Evolutionary conservation across 2,329 filamentous ascomycete species (phyloP).

Genomic region (Paradendryphiella salina): DNA sequence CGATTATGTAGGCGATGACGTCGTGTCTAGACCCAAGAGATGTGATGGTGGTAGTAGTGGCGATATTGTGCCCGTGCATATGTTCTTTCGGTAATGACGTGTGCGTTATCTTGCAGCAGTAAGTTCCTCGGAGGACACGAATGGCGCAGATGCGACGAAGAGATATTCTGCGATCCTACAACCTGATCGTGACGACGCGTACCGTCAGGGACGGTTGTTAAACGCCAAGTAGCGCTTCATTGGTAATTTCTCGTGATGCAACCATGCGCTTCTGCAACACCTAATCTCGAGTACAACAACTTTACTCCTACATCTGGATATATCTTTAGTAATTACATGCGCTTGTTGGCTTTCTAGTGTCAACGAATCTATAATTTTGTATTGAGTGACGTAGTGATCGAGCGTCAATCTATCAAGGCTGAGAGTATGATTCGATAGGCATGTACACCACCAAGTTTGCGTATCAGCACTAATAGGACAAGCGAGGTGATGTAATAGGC

Average conservation of each 20-base stretch:
- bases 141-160: not conserved
- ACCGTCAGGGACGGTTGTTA: conserved; percentile 3
- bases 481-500: conserved; percentile 18
- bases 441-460: not conserved
- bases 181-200: conserved; percentile 10
- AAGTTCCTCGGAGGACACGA: not conserved
- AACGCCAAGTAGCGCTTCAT: not conserved
- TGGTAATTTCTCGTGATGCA: conserved; percentile 6
- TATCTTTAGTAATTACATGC: not conserved
- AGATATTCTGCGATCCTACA: conserved; percentile 1
- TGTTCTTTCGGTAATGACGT: not conserved
- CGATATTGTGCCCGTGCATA: not conserved
- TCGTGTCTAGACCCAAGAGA: not conserved
- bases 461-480: conserved; percentile 8
- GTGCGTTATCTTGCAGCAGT: not conserved
- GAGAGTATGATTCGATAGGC: not conserved
- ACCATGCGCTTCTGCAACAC: conserved; percentile 5
- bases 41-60: not conserved
- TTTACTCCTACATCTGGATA: not conserved
- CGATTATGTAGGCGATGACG: not conserved
- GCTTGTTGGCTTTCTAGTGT: not conserved
- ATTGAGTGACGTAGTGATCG: not conserved
- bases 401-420: not conserved
- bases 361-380: not conserved
- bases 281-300: conserved; percentile 3